Evolutionary conservation across 2,329 filamentous ascomycete genomes (phyloP).

Genomic region (Aspergillus pseudoviridinutans): DNA sequence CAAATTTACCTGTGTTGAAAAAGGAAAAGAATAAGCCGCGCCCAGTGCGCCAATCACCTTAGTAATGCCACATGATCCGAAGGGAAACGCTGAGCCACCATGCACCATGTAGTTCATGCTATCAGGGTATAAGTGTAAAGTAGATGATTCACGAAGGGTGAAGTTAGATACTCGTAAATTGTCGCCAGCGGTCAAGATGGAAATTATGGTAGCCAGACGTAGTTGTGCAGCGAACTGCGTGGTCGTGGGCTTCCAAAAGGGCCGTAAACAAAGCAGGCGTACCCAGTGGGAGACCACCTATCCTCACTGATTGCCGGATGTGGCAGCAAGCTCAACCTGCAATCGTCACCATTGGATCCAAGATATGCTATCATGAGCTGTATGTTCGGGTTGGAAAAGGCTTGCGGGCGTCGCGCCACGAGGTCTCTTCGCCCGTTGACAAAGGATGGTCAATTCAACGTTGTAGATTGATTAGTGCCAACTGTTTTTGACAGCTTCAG

Average conservation of each 20-base stretch:
- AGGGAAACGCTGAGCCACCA: background rate
- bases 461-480: constrained; percentile 39
- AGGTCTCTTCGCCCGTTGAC: background rate
- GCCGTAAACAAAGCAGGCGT: background rate
- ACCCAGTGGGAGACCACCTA: background rate
- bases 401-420: background rate
- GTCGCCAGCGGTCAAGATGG: background rate
- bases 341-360: background rate
- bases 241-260: background rate
- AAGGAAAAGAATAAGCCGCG: background rate
- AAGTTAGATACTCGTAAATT: background rate
- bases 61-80: background rate
- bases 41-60: background rate
- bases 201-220: background rate
- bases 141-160: background rate
- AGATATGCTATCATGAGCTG: background rate
- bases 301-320: background rate
- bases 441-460: constrained; percentile 23
- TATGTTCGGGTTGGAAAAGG: background rate
- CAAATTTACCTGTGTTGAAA: background rate
- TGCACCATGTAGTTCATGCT: background rate
- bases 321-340: background rate
- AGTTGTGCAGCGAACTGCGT: background rate
- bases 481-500: constrained; percentile 17
- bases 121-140: background rate